A percentile compares a stretch with the other conserved stretches of the same genome.
phyloP scores from a whole-genome alignment of 2,329 filamentous ascomycete species.

The Ophiocordyceps camponoti-rufipedis region DNA sequence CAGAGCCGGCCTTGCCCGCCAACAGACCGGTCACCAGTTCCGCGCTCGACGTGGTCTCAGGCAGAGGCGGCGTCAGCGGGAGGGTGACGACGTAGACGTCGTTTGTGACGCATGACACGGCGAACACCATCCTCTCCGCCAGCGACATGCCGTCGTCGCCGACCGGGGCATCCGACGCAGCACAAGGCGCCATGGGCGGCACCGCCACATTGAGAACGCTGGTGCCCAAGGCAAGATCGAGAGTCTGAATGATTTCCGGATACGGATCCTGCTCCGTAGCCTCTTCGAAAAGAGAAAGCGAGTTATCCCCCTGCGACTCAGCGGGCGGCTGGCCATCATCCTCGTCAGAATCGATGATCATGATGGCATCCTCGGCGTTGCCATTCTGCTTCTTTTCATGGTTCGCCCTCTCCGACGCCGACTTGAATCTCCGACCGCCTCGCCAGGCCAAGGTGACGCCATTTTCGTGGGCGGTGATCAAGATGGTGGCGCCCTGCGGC shows the following conservation, averaged over 20 bases:
- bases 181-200: conserved; percentile 29
- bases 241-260: conserved; percentile 36
- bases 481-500: conserved; percentile 42
- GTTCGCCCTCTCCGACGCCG: conserved; percentile 15
- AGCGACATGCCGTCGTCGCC: conserved; percentile 25
- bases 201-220: conserved; percentile 37
- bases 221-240: conserved; percentile 41
- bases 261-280: conserved; percentile 28
- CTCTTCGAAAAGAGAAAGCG: conserved; percentile 42
- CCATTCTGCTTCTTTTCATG: conserved; percentile 32
- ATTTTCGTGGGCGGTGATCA: conserved; percentile 46
- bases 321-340: conserved; percentile 31
- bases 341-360: conserved; percentile 44
- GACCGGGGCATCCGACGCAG: conserved; percentile 25
- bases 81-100: conserved; percentile 39
- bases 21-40: conserved; percentile 33
- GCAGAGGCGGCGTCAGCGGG: conserved; percentile 42
- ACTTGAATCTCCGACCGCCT: conserved; percentile 41
- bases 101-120: conserved; percentile 38
- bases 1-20: conserved; percentile 36
- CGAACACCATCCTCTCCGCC: conserved; percentile 40
- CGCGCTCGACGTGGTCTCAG: conserved; percentile 35
- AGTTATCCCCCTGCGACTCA: conserved; percentile 23
- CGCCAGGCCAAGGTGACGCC: conserved; percentile 44
- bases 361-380: conserved; percentile 30